phyloP scores from a whole-genome alignment of 306 rosid species.

The Hippophae rhamnoides region DNA sequence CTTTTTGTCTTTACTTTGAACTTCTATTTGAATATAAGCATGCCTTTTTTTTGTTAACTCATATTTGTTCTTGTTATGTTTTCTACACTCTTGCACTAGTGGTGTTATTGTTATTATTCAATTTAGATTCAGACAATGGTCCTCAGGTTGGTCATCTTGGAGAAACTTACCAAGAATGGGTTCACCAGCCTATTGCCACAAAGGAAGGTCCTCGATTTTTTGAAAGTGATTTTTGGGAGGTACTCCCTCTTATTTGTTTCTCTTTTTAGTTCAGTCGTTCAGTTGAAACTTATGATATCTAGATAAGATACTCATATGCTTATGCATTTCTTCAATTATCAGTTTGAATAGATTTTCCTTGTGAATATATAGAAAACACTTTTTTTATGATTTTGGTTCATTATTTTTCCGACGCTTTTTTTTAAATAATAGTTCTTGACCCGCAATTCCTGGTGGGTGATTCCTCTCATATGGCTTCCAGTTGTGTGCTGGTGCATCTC shows the following conservation, averaged over 20 bases:
- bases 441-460: constrained; percentile 86
- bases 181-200: constrained; percentile 83
- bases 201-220: constrained; percentile 88
- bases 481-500: constrained; percentile 59
- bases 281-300: neutral
- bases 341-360: neutral
- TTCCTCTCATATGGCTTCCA: constrained; percentile 90
- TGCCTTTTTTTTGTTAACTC: no score
- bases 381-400: no score
- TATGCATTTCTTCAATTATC: no score
- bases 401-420: no score
- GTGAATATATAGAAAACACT: neutral
- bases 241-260: constrained; percentile 15
- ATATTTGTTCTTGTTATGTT: neutral
- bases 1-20: no score
- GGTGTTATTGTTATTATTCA: neutral
- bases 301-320: neutral
- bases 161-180: constrained; percentile 86
- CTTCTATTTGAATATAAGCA: neutral
- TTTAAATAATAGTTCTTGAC: constrained; percentile 54
- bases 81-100: neutral
- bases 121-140: constrained; percentile 9
- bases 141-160: constrained; percentile 89
- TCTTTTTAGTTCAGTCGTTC: neutral
- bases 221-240: constrained; percentile 76